phyloP scores from a whole-genome alignment of 1,284 basidiomycete genomes.

The Boletus smithii region DNA sequence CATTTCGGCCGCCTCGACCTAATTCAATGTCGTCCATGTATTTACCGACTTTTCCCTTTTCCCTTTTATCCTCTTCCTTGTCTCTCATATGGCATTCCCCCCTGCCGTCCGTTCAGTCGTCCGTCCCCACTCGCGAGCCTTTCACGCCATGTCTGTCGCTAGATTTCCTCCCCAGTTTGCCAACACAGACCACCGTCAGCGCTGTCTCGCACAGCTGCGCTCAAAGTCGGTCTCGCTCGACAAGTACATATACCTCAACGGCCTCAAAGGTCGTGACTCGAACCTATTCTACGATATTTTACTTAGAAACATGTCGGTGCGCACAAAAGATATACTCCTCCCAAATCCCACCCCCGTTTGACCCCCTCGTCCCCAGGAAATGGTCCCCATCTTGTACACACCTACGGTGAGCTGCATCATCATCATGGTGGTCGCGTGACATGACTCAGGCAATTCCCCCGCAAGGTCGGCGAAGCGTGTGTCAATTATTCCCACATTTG shows the following conservation, averaged over 20 bases:
- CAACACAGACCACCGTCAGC: constrained; percentile 52
- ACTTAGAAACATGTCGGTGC: constrained; percentile 53
- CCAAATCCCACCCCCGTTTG: not conserved
- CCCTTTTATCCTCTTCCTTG: not conserved
- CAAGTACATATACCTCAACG: constrained; percentile 69
- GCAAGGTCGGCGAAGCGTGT: constrained; percentile 76
- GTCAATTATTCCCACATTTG: constrained; percentile 74
- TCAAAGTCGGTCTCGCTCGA: constrained; percentile 57
- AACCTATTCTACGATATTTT: constrained; percentile 63
- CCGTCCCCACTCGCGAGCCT: not conserved
- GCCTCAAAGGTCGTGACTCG: constrained; percentile 61
- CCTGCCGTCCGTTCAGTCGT: not conserved
- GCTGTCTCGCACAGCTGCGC: constrained; percentile 59
- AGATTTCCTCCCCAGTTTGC: constrained; percentile 51
- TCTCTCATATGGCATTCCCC: not conserved
- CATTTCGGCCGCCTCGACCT: not conserved
- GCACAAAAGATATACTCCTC: not conserved
- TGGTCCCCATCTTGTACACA: constrained; percentile 74
- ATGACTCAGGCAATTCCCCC: not conserved
- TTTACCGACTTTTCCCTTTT: not conserved
- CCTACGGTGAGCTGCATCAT: constrained; percentile 47
- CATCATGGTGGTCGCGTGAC: constrained; percentile 14
- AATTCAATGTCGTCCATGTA: not conserved
- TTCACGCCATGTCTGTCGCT: constrained; percentile 25
- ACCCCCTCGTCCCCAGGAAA: constrained; percentile 31